Evolutionary conservation across 495 filamentous ascomycete genomes (phyloP).

Genomic region (Penicillium goetzii): DNA sequence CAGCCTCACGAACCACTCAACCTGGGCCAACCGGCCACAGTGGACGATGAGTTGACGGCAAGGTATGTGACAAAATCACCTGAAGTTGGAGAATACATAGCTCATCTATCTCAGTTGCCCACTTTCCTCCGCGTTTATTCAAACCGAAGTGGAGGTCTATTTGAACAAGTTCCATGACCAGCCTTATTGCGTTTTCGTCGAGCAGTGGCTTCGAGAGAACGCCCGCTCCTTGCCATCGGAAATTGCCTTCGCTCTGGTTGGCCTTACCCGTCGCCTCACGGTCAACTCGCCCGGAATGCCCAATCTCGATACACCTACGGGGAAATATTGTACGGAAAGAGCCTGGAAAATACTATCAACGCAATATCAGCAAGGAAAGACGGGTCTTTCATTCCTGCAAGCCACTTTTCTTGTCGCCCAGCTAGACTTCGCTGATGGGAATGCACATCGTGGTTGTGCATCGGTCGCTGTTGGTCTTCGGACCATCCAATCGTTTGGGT

Average conservation of each 20-base stretch:
- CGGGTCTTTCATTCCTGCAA: conserved; percentile 34
- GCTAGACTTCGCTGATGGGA: conserved; percentile 35
- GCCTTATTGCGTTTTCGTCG: conserved; percentile 33
- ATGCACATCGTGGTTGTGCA: conserved; percentile 28
- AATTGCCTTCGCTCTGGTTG: conserved; percentile 30
- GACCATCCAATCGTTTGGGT: conserved; percentile 29
- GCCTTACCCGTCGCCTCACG: conserved; percentile 33
- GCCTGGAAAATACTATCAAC: conserved; percentile 31
- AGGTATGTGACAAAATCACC: neutral
- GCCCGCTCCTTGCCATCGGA: conserved; percentile 25
- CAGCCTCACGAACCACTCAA: neutral
- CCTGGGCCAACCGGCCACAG: neutral
- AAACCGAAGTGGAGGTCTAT: conserved; percentile 31
- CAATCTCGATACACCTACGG: conserved; percentile 2
- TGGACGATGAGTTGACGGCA: neutral
- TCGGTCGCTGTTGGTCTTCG: conserved; percentile 33
- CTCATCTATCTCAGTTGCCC: neutral
- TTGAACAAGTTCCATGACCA: conserved; percentile 35
- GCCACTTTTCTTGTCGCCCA: conserved; percentile 35
- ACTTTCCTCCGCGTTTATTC: conserved; percentile 18
- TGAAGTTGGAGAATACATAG: no score
- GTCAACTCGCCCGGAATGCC: conserved; percentile 14
- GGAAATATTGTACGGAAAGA: conserved; percentile 24
- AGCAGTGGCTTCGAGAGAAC: conserved; percentile 29
- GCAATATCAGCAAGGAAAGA: conserved; percentile 23